A percentile compares a stretch with the other conserved stretches of the same genome.
These are phyloP conservation scores for Penicillium sp. DNA, from an alignment of 2,329 filamentous ascomycete species.

Conservation along the genomic window DNA sequence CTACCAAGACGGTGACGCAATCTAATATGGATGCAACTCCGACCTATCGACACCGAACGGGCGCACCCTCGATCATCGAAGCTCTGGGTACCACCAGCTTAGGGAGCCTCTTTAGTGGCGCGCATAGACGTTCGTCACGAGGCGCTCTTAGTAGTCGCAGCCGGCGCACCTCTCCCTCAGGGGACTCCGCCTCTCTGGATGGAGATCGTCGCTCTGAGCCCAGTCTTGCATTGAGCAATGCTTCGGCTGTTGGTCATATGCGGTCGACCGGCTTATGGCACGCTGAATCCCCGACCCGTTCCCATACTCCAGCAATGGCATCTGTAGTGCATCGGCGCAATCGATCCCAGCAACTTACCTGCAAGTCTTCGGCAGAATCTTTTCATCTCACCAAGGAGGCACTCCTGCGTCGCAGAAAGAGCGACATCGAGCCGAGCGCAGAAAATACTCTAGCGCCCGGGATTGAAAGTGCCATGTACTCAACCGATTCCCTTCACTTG, in stretches of 20 bases:
- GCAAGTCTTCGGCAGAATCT: constrained; percentile 33
- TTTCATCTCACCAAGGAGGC: constrained; percentile 37
- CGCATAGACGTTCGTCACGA: constrained; percentile 37
- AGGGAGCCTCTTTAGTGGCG: constrained; percentile 42
- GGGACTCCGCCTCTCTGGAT: constrained; percentile 36
- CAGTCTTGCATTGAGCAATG: constrained; percentile 45
- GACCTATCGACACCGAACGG: constrained; percentile 25
- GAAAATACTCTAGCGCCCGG: constrained; percentile 17
- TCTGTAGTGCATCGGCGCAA: constrained; percentile 37
- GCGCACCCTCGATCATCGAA: constrained; percentile 31
- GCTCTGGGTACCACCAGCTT: constrained; percentile 34
- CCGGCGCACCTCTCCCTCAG: constrained; percentile 33
- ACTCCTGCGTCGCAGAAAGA: constrained; percentile 32
- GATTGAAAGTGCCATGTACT: constrained; percentile 26
- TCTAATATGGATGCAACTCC: constrained; percentile 26
- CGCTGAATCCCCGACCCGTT: constrained; percentile 20
- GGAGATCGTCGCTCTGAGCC: constrained; percentile 41
- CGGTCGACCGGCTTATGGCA: constrained; percentile 39
- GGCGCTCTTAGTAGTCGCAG: constrained; percentile 40
- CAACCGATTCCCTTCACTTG: constrained; percentile 22
- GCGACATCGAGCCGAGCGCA: constrained; percentile 25
- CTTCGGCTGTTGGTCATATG: constrained; percentile 45
- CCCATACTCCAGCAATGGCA: constrained; percentile 10
- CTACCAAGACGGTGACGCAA: constrained; percentile 45
- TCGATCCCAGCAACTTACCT: constrained; percentile 36